A percentile compares a stretch with the other conserved stretches of the same genome.
Evolutionary conservation across 305 asterid genomes (phyloP).

Genomic region (Fraxinus platypoda): DNA sequence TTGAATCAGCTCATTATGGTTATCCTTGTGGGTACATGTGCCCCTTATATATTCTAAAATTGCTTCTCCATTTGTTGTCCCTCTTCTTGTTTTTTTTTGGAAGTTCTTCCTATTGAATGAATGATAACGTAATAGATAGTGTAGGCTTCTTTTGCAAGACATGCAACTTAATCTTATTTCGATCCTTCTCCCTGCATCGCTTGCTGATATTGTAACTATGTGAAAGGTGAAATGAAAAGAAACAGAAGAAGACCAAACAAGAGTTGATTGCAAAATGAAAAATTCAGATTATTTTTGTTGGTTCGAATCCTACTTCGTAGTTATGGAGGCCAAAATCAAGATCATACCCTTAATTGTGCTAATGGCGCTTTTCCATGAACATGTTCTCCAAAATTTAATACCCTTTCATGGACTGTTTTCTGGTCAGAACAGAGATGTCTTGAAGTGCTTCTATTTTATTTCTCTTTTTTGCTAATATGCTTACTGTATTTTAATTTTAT

Average conservation of each 20-base stretch:
- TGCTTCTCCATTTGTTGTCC: background rate
- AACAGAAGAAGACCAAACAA: background rate
- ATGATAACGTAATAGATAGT: background rate
- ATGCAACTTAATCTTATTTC: no score
- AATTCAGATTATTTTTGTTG: background rate
- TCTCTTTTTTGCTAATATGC: background rate
- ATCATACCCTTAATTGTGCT: conserved; percentile 9
- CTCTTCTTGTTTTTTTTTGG: background rate
- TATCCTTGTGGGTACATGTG: background rate
- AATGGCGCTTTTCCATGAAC: background rate
- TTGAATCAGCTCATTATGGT: background rate
- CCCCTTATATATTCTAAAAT: background rate
- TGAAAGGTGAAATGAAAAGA: background rate
- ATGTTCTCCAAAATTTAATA: background rate
- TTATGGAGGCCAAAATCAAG: background rate
- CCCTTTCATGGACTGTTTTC: background rate
- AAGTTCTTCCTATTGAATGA: conserved; percentile 1
- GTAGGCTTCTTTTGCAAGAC: background rate
- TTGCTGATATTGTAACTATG: background rate
- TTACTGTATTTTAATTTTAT: background rate
- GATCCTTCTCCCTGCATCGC: no score
- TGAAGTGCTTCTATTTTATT: background rate
- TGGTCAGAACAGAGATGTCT: conserved; percentile 1
- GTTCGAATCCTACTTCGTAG: background rate
- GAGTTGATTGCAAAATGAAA: background rate